These are phyloP conservation scores for Didymella sp. DNA, from an alignment of 2,329 filamentous ascomycete species.

Conservation along the genomic window DNA sequence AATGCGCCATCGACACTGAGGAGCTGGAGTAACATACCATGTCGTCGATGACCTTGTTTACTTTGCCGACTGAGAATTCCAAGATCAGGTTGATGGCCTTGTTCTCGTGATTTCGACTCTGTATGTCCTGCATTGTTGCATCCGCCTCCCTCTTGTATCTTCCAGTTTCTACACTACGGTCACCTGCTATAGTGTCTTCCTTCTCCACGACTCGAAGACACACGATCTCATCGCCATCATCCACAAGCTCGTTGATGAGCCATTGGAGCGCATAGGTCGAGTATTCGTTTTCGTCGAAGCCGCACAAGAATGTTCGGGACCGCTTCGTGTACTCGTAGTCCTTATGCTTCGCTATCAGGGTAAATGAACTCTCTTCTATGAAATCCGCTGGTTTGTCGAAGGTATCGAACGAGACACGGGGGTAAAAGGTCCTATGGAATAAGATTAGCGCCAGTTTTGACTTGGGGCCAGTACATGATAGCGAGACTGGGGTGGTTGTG, in stretches of 20 bases:
- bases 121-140: constrained; percentile 75
- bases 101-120: constrained; percentile 80
- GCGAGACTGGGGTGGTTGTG: neutral
- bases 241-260: constrained; percentile 89
- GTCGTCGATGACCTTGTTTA: constrained; percentile 88
- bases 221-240: constrained; percentile 92
- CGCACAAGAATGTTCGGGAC: constrained; percentile 88
- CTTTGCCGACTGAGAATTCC: constrained; percentile 87
- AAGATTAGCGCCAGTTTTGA: constrained; percentile 22
- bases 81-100: constrained; percentile 85
- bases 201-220: constrained; percentile 89
- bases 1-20: constrained; percentile 11
- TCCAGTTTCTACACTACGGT: constrained; percentile 67
- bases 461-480: neutral
- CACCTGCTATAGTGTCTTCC: constrained; percentile 72
- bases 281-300: constrained; percentile 89
- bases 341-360: constrained; percentile 83
- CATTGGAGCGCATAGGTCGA: constrained; percentile 92
- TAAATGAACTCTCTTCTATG: constrained; percentile 67
- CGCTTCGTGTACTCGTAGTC: constrained; percentile 82
- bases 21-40: constrained; percentile 65
- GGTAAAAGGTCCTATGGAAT: constrained; percentile 64
- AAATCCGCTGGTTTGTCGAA: constrained; percentile 73
- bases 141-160: constrained; percentile 79
- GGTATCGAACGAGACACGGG: constrained; percentile 76